Evolutionary conservation across 2,329 filamentous ascomycete genomes (phyloP).

Genomic region (Aureobasidium musti): DNA sequence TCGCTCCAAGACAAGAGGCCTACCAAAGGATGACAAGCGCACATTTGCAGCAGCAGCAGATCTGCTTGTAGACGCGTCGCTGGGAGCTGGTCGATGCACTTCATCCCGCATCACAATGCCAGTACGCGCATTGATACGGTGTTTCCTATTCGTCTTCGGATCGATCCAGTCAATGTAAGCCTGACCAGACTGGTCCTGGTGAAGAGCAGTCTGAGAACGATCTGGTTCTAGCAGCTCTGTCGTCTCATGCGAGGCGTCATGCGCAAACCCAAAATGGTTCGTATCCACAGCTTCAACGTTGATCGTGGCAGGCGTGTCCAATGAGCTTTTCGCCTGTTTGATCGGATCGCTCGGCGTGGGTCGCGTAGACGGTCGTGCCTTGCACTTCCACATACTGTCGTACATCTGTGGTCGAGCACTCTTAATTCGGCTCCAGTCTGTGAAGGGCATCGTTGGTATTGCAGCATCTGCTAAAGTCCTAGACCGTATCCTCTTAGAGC

Average conservation of each 20-base stretch:
- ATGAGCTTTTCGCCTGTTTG: background rate
- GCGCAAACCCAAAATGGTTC: background rate
- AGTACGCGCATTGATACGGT: conserved; percentile 58
- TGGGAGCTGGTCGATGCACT: background rate
- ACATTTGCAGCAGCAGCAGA: conserved; percentile 35
- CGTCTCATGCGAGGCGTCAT: background rate
- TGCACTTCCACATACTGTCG: conserved; percentile 34
- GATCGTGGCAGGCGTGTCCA: background rate
- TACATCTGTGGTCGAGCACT: conserved; percentile 44
- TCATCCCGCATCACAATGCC: conserved; percentile 46
- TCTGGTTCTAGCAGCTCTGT: background rate
- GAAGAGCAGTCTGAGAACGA: background rate
- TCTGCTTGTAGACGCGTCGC: background rate
- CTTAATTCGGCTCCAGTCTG: conserved; percentile 50
- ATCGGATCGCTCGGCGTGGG: background rate
- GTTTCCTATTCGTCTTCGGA: conserved; percentile 57
- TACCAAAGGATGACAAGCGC: conserved; percentile 36
- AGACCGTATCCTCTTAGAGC: background rate
- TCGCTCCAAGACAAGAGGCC: conserved; percentile 41
- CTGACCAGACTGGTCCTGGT: background rate
- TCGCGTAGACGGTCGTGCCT: conserved; percentile 15
- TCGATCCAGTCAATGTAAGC: conserved; percentile 59
- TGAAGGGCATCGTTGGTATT: conserved; percentile 33
- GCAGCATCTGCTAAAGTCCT: background rate
- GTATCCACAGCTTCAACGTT: background rate